Conservation (phyloP, 306 rosid species). For the Gastrolobium villosum region DNA sequence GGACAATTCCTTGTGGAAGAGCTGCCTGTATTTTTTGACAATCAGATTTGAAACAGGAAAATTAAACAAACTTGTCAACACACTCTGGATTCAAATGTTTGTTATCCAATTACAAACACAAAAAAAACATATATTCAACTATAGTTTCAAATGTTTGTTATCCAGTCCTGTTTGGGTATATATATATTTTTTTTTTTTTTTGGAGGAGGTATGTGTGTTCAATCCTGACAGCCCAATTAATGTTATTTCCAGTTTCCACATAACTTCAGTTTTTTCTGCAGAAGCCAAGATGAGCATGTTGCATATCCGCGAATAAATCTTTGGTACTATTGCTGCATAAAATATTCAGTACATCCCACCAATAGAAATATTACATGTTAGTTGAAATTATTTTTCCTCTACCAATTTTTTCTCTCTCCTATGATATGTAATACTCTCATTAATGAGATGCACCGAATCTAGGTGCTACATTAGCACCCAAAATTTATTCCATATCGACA, state of each 20-base stretch:
- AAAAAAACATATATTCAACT: not conserved
- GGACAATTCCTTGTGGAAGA: slow-evolving; percentile 99
- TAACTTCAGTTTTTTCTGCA: not conserved
- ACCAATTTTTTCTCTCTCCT: too few species aligned
- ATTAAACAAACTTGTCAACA: slow-evolving; percentile 51
- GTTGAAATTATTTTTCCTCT: too few species aligned
- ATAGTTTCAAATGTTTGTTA: not conserved
- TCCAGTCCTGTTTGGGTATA: not conserved
- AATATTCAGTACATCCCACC: too few species aligned
- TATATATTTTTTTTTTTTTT: not conserved
- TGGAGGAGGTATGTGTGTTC: not conserved
- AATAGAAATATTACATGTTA: too few species aligned
- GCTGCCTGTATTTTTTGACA: slow-evolving; percentile 77
- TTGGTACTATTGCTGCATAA: too few species aligned
- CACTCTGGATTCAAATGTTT: slow-evolving; percentile 47
- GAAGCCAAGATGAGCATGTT: slow-evolving; percentile 28
- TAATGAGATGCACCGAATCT: too few species aligned
- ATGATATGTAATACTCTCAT: too few species aligned
- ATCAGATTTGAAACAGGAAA: slow-evolving; percentile 41
- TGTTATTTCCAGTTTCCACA: not conserved
- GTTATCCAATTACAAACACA: slow-evolving; percentile 37
- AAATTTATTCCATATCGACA: too few species aligned
- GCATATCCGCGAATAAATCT: too few species aligned
- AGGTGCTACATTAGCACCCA: too few species aligned
- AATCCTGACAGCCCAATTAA: not conserved